Base-by-base conservation (phyloP, 495 filamentous ascomycete species). In the Penicillium mononematosum region DNA sequence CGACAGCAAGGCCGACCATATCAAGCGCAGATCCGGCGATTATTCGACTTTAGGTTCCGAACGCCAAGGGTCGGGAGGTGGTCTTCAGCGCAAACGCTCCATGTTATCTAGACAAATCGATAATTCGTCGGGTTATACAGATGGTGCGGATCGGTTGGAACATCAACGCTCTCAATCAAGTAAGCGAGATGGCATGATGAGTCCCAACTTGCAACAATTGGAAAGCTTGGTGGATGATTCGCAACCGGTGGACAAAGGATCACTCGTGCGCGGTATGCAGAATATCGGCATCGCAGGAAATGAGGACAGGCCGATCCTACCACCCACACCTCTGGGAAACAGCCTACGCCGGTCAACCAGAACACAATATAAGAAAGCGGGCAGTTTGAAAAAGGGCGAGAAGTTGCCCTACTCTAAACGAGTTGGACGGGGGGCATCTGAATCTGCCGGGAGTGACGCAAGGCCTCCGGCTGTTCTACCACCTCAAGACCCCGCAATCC, bases 101-200 rank as follows among this genome's bases (percentile, higher is more conserved):
- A 97, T 96, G 92, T 78, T 99, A 11, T 97, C 92, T 6, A 85
- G 85, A 60, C 92, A 97, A 70, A 88, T 99, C 52, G 89, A 96
- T 60, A 87, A 81, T 58, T 79, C 80, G 5, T 80, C 81, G 4
- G 88, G 87, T 41, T 96, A 94, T 67, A 78, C 84, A 53, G 92
- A 99, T 75, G 94, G 94, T 17, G 90, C 93, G 0, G 94, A 98
- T 46, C 81, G 85, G 59, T 71, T 97, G 41, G 88, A 90, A 60
- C 80, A 88, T 59, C 87, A 92, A 63, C 80, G 83, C 58, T 96
- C 91, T 3, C 73, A 81, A 27, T 75, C 75, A 36, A 65, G 50
- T 46, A 73, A 67, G 6, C 75, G 83, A 4, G 85, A 85, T 54
- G 68, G 85, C 24, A 65, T 69, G 38, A 83, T 84, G 62, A 76